Conservation (phyloP, 441 rosid species). For the Omphalea diandra region DNA sequence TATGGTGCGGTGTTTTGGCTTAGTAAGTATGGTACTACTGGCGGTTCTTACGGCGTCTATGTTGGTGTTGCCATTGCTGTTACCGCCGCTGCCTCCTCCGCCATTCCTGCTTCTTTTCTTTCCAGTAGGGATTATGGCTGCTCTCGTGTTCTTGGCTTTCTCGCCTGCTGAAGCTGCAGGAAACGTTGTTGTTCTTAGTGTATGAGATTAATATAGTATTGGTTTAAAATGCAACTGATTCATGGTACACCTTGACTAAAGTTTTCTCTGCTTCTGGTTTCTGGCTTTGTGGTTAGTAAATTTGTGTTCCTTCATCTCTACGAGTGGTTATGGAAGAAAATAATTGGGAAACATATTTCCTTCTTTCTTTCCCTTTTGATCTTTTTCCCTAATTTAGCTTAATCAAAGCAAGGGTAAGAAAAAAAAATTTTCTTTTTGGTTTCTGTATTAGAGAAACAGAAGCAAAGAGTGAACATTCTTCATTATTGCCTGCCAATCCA, state of each 20-base stretch:
- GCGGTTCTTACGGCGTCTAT: slow-evolving; percentile 34
- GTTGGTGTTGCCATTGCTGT: slow-evolving; percentile 39
- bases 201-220: not conserved
- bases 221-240: not conserved
- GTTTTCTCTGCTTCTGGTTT: not conserved
- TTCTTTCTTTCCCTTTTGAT: no score
- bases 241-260: not conserved
- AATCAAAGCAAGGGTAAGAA: no score
- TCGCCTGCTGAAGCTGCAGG: slow-evolving; percentile 34
- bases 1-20: slow-evolving; percentile 35
- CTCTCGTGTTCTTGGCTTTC: slow-evolving; percentile 49
- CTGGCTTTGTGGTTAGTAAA: not conserved
- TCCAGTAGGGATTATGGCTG: slow-evolving; percentile 55
- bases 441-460: no score
- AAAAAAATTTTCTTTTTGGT: no score
- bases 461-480: no score
- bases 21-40: slow-evolving; percentile 27
- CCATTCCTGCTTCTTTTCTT: slow-evolving; percentile 47
- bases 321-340: not conserved
- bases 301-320: not conserved
- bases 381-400: no score
- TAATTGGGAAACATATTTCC: no score
- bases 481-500: no score
- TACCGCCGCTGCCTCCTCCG: slow-evolving; percentile 59
- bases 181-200: slow-evolving; percentile 5